Evolutionary conservation across 2,329 filamentous ascomycete genomes (phyloP).

Genomic region (Penicillium corylophilum): DNA sequence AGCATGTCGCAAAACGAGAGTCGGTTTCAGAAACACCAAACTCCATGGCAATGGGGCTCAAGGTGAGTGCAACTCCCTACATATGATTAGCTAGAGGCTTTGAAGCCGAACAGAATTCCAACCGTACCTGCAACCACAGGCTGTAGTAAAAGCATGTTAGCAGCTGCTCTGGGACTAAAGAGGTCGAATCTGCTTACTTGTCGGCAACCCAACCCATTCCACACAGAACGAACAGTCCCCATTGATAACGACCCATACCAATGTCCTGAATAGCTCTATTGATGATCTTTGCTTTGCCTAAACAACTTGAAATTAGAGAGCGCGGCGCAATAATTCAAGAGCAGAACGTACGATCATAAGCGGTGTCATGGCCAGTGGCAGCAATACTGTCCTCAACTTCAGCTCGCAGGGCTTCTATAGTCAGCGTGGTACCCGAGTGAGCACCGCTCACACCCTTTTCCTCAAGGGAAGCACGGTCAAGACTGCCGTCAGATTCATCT

Average conservation of each 20-base stretch:
- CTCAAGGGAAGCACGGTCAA: slow-evolving; percentile 32
- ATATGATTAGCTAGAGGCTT: slow-evolving; percentile 14
- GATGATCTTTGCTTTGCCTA: slow-evolving; percentile 75
- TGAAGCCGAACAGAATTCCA: not conserved
- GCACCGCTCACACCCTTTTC: slow-evolving; percentile 37
- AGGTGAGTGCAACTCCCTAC: slow-evolving; percentile 71
- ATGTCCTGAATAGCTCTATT: slow-evolving; percentile 85
- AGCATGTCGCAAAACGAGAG: slow-evolving; percentile 74
- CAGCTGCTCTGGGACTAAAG: not conserved
- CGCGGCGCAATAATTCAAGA: no score
- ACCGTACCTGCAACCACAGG: slow-evolving; percentile 66
- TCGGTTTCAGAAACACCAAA: slow-evolving; percentile 69
- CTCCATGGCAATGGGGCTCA: slow-evolving; percentile 58
- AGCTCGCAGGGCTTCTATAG: slow-evolving; percentile 65
- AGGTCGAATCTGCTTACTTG: slow-evolving; percentile 58
- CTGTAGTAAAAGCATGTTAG: slow-evolving; percentile 41
- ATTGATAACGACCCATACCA: slow-evolving; percentile 83
- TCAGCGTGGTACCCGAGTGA: slow-evolving; percentile 51
- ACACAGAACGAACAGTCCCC: slow-evolving; percentile 76
- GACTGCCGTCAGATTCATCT: slow-evolving; percentile 33
- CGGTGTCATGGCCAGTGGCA: slow-evolving; percentile 58
- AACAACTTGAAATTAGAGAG: not conserved
- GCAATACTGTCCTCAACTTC: slow-evolving; percentile 63
- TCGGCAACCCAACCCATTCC: slow-evolving; percentile 88
- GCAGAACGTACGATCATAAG: slow-evolving; percentile 69